Base-by-base conservation (phyloP, 192 early-diverging fungal species). In the Umbelopsis isabellina region DNA sequence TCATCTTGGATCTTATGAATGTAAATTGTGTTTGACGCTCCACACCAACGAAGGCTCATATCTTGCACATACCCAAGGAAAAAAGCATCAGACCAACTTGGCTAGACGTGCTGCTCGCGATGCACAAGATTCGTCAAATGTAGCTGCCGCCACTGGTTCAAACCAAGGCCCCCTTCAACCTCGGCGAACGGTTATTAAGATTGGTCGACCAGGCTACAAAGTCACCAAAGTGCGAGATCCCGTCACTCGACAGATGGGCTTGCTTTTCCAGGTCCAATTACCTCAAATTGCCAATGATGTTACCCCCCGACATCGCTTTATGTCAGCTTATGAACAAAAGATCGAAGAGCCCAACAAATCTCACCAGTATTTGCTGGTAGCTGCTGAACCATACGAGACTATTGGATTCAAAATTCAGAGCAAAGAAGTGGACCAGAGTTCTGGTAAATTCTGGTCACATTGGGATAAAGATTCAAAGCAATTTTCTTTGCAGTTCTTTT, bases 11-110 rank as follows among this genome's bases (percentile, higher is more conserved):
- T 91, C 88, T 3, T 90, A 91, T 76, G 92, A 94, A 70, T 94
- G 92, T 79, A 92, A 92, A 77, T 82, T 94, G 15, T 94, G 93
- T 74, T 76, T 94, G 27, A 94, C 93, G 7, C 81, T 93, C 15
- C 93, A 94, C 79, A 93, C 86, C 61, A 94, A 97, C 75, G 97
- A 98, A 72, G 97, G 96, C 2, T 92, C 91, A 1, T 98, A 98
- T 77, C 82, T 98, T 20, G 94, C 96, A 2, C 97, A 98, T 70
- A 98, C 97, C 9, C 97, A 98, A 81, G 97, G 96, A 67, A 98
- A 98, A 72, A 98, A 98, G 83, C 97, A 98, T 85, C 94, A 95
- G 69, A 91, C 93, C 16, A 98, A 98, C 58, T 73, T 98, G 65
- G 94, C 92, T 13, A 86, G 96, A 21, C 83, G 97, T 12, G 94